These are phyloP conservation scores for Myochromella boudieri DNA, from an alignment of 768 basidiomycete species.

Conservation along the genomic window DNA sequence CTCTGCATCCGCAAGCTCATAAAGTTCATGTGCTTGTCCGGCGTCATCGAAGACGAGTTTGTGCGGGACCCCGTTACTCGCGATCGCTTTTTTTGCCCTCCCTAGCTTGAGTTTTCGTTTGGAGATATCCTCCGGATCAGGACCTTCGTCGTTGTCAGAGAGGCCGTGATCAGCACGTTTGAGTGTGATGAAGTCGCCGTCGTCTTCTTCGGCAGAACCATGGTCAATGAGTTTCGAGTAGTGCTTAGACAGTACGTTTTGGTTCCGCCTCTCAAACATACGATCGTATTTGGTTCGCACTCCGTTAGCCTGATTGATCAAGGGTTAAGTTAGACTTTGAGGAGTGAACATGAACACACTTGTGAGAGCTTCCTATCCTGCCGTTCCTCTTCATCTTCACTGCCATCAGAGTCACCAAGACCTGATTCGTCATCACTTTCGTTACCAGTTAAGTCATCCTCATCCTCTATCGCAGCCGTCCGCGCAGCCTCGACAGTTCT, in stretches of 20 bases:
- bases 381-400: conserved; percentile 26
- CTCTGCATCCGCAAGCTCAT: conserved; percentile 80
- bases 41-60: conserved; percentile 92
- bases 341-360: conserved; percentile 28
- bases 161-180: conserved; percentile 90
- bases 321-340: not conserved
- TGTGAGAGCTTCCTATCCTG: conserved; percentile 34
- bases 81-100: conserved; percentile 68
- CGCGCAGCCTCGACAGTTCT: conserved; percentile 35
- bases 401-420: conserved; percentile 17
- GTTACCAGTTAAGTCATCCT: conserved; percentile 16
- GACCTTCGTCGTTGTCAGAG: conserved; percentile 26
- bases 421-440: conserved; percentile 6
- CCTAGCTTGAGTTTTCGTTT: conserved; percentile 84
- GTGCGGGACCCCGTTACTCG: conserved; percentile 59
- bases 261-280: conserved; percentile 97
- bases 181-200: conserved; percentile 90
- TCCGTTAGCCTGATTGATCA: conserved; percentile 25
- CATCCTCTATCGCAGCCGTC: conserved; percentile 24
- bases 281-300: conserved; percentile 94
- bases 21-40: conserved; percentile 76
- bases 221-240: conserved; percentile 87
- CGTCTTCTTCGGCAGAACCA: conserved; percentile 39
- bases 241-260: conserved; percentile 86
- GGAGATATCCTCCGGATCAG: conserved; percentile 55